Evolutionary conservation across 768 basidiomycete species (phyloP), one percentile per base, ranked within the genome.

Genomic region (Phylloporus scabripes): DNA sequence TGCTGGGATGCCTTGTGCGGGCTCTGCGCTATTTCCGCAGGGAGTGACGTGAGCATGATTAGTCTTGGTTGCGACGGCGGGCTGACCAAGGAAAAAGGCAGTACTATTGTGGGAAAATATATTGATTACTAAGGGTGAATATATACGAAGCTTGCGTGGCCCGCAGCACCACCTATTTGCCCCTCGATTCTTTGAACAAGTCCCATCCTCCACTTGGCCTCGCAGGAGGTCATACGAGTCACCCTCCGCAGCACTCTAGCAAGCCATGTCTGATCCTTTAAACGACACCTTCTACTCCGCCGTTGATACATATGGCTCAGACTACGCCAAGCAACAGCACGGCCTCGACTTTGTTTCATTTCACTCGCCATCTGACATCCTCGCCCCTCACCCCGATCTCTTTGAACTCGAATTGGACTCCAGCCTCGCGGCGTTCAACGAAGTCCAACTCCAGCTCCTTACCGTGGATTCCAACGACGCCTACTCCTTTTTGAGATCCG

Each of bases 341-440:
- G 71, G 71, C 69, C 72, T 80, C 65, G 80, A 80, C 68, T 83
- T 84, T 73, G 75, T 80, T 70, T 82, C 82, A 64, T 83, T 83
- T 70, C 79, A 80, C 60, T 74, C 78, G 54, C 77, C 81, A 57
- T 72, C 79, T 51, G 86, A 87, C 70, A 77, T 86, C 69, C 74
- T 81, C 59, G 85, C 84, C 46, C 86, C 87, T 38, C 80, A 85
- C 62, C 84, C 86, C 53, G 87, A 90, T 74, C 75, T 81, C 55
- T 91, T 92, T 72, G 89, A 91, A 65, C 78, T 78, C 45, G 89
- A 92, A 70, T 78, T 92, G 60, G 88, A 89, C 69, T 74, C 73
- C 29, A 78, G 73, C 70, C 79, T 87, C 60, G 80, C 80, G 59
- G 80, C 77, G 38, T 78, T 83, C 64, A 80, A 85, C 72, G 76